A percentile compares a stretch with the other conserved stretches of the same genome.
These are phyloP conservation scores for Acanthamoeba triangularis DNA, from an alignment of 208 protist genomes.

Conservation along the genomic window DNA sequence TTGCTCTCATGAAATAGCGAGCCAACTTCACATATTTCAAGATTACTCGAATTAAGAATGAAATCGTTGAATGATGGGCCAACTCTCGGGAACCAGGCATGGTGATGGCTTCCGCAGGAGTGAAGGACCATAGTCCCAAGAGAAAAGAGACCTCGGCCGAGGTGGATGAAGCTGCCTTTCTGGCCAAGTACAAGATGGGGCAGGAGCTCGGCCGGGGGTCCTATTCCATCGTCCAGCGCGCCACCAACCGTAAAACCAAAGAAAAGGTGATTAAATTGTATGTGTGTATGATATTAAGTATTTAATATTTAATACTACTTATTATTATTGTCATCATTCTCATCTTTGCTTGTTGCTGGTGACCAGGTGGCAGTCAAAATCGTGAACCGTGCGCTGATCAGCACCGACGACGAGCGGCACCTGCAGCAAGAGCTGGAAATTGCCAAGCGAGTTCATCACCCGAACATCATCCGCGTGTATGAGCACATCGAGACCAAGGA, in stretches of 20 bases:
- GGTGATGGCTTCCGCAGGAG: not conserved
- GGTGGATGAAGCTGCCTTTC: not conserved
- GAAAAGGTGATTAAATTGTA: not conserved
- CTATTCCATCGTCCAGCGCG: not conserved
- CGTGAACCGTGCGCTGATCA: not conserved
- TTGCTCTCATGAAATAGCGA: not conserved
- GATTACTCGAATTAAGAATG: not conserved
- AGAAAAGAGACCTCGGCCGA: too few relatives aligned
- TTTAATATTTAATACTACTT: not conserved
- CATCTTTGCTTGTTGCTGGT: not conserved
- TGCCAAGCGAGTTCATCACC: constrained; percentile 10
- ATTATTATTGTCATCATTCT: too few relatives aligned
- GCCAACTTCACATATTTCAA: not conserved
- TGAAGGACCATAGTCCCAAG: not conserved
- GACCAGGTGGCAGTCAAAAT: constrained; percentile 7
- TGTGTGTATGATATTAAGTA: not conserved
- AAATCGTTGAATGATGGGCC: too few relatives aligned
- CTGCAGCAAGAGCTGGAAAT: not conserved
- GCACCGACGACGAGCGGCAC: not conserved
- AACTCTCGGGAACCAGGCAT: not conserved
- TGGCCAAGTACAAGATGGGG: constrained; percentile 7
- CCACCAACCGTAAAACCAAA: not conserved
- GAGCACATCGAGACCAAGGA: constrained; percentile 7
- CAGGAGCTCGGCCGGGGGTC: not conserved
- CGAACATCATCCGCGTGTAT: not conserved